Base-by-base conservation (phyloP, 2,329 filamentous ascomycete species). In the Zarea fungicola region DNA sequence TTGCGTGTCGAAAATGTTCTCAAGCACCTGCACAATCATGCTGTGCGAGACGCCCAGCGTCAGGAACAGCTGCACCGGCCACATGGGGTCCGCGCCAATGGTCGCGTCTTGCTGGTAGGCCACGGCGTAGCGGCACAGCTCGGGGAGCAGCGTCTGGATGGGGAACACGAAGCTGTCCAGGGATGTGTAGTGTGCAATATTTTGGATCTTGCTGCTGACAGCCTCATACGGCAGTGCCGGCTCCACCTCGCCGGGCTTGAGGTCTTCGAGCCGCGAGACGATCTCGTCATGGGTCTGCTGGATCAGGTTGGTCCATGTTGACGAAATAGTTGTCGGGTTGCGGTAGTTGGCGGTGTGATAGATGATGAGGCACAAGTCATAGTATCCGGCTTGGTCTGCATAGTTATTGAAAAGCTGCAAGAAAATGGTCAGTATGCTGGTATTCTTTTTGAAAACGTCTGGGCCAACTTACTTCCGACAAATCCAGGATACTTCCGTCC, bases 271-370 rank as follows among this genome's bases (percentile, higher is more conserved):
- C 26, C 70, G 67, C 34, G 73, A 68, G 44, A 70, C 66, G 19
- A 77, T 66, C 18, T 81, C 76, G 23, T 76, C 69, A 60, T 92
- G 86, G 6, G 83, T 81, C 54, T 84, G 78, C 51, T 87, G 78
- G 53, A 99, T 82, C 18, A 96, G 75, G 58, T 85, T 84, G 60
- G 83, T 77, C 93, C 93, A 99, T 4, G 89, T 95, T 34, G 84
- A 77, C 48, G 80, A 78, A 59, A 99, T 93, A 54, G 93, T 87
- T 35, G 87, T 83, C 2, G 89, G 77, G 60, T 92, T 95, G 58
- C 92, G 86, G 72, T 95, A 89, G 66, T 97, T 90, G 39, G 92
- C 92, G 1, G 86, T 81, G 65, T 95, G 86, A 72, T 91, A 97
- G 60, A 99, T 96, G 52, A 92, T 77, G 8, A 99, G 80, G 63